Percentiles rank a stretch among this genome's conserved stretches.
These are phyloP conservation scores for Retiboletus flavoniger DNA, from an alignment of 1,284 basidiomycete species.

Conservation along the genomic window DNA sequence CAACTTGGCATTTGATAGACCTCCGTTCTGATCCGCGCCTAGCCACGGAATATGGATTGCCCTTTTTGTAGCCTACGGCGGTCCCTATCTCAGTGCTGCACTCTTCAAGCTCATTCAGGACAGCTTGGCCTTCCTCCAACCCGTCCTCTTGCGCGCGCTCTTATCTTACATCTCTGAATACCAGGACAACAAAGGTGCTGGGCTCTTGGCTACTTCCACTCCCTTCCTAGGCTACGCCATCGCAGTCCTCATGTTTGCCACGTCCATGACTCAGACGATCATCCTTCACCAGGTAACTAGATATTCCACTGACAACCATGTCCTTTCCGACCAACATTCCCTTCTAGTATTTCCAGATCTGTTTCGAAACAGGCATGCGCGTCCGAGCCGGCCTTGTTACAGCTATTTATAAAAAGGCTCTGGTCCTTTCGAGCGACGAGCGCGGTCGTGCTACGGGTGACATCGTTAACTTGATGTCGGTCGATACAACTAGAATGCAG, in stretches of 20 bases:
- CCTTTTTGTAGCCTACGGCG: slow-evolving; percentile 76
- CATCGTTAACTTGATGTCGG: slow-evolving; percentile 92
- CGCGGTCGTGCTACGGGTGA: slow-evolving; percentile 80
- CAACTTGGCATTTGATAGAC: neutral
- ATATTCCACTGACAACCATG: neutral
- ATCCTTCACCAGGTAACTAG: slow-evolving; percentile 75
- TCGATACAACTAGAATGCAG: slow-evolving; percentile 82
- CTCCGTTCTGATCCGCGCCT: slow-evolving; percentile 2
- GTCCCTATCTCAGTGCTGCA: slow-evolving; percentile 69
- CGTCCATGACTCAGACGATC: slow-evolving; percentile 77
- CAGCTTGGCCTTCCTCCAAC: slow-evolving; percentile 80
- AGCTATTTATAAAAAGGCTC: slow-evolving; percentile 82
- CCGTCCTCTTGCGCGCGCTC: slow-evolving; percentile 82
- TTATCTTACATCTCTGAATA: slow-evolving; percentile 82
- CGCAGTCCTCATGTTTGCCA: slow-evolving; percentile 76
- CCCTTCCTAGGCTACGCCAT: slow-evolving; percentile 71
- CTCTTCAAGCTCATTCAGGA: slow-evolving; percentile 79
- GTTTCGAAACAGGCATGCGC: slow-evolving; percentile 87
- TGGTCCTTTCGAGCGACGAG: slow-evolving; percentile 84
- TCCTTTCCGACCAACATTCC: neutral
- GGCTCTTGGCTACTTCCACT: slow-evolving; percentile 31
- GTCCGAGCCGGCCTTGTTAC: slow-evolving; percentile 86
- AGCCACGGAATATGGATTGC: slow-evolving; percentile 63
- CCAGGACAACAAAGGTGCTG: slow-evolving; percentile 42
- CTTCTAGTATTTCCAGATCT: slow-evolving; percentile 74